Evolutionary conservation across 805 yeast genomes (phyloP), one percentile per base, ranked within the genome.

Genomic region (Candida pseudofarinosa): DNA sequence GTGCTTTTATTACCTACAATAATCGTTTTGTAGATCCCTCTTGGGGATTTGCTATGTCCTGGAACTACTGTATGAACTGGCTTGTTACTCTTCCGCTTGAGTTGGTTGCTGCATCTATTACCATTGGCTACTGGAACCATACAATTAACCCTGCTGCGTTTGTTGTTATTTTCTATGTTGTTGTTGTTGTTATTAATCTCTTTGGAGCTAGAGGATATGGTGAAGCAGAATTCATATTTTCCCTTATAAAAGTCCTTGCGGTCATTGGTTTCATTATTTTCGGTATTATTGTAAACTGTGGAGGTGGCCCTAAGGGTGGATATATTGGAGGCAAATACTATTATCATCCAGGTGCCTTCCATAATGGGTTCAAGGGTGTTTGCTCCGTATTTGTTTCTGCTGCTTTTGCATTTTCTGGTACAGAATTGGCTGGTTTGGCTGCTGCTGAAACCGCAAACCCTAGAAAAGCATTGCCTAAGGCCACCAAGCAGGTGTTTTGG

Each of bases 141-240:
- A 15, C 54, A 16, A 71, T 74, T n/a, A 76, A 76, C 51, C 73
- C 83, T 0, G 84, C 77, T 41, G 83, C 79, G 4, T 80, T 81
- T 81, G 81, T 80, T 19, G 71, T 77, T 3, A 70, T 79, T 19
- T 79, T 77, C 51, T 77, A 73, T 60, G 65, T 62, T 1, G 58
- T 71, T 3, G 78, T 80, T 45, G n/a, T 61, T 47, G 33, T 56
- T 10, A 69, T 69, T 39, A 76, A 76, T 56, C 59, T 74, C 26
- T 70, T 75, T 48, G 82, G 81, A 45, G 76, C 79, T 14, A 66
- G 61, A 37, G 80, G 80, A 46, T 78, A 76, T 46, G 85, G 83
- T 35, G 83, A 78, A 55, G 79, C 80, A 19, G 85, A 80, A 55
- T 75, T 85, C 45, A 72, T 78, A 57, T 82, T 85, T 55, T 82